Percentiles rank a stretch among this genome's conserved stretches.
phyloP scores from a whole-genome alignment of 139 green algal species.

The Chlorokybus atmophyticus region DNA sequence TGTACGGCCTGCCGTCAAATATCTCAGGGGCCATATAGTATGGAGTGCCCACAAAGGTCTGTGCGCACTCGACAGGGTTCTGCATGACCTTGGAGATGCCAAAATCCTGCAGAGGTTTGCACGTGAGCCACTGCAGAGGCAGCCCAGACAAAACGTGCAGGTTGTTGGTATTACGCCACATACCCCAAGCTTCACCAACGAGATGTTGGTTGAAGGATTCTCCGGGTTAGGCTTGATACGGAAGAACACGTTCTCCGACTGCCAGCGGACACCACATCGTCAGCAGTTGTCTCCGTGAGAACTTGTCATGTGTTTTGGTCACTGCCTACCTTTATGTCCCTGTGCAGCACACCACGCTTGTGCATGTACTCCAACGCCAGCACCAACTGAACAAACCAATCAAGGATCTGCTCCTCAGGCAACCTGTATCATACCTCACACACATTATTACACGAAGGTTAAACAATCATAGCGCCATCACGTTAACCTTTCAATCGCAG shows the following conservation, averaged over 20 bases:
- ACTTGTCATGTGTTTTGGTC: background rate
- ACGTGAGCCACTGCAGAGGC: too few species aligned
- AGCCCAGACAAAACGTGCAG: too few species aligned
- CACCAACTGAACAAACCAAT: slow-evolving; percentile 72
- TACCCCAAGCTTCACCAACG: background rate
- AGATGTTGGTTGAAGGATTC: too few species aligned
- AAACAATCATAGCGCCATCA: too few species aligned
- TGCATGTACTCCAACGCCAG: slow-evolving; percentile 76
- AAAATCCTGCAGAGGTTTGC: slow-evolving; percentile 57
- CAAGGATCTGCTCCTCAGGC: slow-evolving; percentile 42
- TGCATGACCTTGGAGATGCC: slow-evolving; percentile 42
- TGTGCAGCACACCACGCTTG: slow-evolving; percentile 59
- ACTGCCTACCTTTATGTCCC: slow-evolving; percentile 14
- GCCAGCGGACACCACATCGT: background rate
- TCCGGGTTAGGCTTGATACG: too few species aligned
- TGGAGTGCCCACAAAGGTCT: slow-evolving; percentile 51
- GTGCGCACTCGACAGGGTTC: slow-evolving; percentile 33
- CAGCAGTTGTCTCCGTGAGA: background rate
- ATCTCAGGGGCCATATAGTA: slow-evolving; percentile 68
- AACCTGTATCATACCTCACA: too few species aligned
- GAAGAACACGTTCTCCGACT: slow-evolving; percentile 31
- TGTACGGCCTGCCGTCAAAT: slow-evolving; percentile 41
- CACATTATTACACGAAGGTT: too few species aligned
- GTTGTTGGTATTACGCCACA: background rate
- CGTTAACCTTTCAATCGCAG: too few species aligned